Evolutionary conservation across 306 rosid genomes (phyloP).

Genomic region (Crataegus laevigata): DNA sequence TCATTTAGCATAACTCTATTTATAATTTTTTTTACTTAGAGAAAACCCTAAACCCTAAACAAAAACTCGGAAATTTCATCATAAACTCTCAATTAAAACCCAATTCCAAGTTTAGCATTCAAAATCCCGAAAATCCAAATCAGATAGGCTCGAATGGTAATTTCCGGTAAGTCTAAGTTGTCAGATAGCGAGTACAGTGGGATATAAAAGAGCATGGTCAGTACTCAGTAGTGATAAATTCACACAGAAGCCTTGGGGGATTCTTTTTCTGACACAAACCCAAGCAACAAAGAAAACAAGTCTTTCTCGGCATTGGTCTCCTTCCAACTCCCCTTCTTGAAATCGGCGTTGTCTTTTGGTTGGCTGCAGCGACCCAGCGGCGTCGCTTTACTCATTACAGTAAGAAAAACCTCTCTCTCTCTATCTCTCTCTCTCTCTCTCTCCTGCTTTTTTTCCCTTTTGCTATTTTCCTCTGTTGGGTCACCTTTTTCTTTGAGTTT

Average conservation of each 20-base stretch:
- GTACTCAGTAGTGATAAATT: slow-evolving; percentile 23
- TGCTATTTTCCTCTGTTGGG: neutral
- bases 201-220: slow-evolving; percentile 1
- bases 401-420: neutral
- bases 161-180: too few species aligned
- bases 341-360: slow-evolving; percentile 26
- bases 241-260: neutral
- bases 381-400: slow-evolving; percentile 9
- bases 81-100: neutral
- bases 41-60: neutral
- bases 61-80: neutral
- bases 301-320: slow-evolving; percentile 18
- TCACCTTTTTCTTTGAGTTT: neutral
- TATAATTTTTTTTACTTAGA: too few species aligned
- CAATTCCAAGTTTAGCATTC: neutral
- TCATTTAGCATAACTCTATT: neutral
- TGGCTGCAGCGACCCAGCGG: slow-evolving; percentile 27
- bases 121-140: neutral
- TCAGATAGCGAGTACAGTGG: neutral
- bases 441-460: neutral
- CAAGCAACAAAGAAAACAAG: neutral
- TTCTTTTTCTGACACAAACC: slow-evolving; percentile 10
- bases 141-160: neutral
- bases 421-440: neutral
- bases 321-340: neutral